Evolutionary conservation across 495 filamentous ascomycete genomes (phyloP), one percentile per base, ranked within the genome.

Genomic region (Penicillium cataractarum): DNA sequence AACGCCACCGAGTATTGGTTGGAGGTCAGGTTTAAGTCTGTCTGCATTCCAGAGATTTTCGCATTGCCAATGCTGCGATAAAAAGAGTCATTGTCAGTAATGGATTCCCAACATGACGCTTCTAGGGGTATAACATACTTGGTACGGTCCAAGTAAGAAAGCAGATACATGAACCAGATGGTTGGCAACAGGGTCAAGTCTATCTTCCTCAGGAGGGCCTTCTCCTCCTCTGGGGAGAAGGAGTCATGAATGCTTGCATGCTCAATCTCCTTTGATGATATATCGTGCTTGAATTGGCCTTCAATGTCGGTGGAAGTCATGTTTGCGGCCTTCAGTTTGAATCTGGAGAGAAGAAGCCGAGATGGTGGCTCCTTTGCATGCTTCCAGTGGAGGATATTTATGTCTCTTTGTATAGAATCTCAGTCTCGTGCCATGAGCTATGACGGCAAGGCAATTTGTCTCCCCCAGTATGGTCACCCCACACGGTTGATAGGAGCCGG

Each of bases 131-230:
- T 29, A 37, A 59, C 63, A 21, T 61, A 69, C 67, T 72, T 72
- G 13, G 80, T 83, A 33, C 82, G 68, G 58, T 84, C 83, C 55
- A 82, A 65, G 40, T 77, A 80, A 55, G 80, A 80, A 10, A 85
- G 66, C 57, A 82, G 76, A 54, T 84, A 83, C 79, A 83, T 82
- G 39, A 76, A 44, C 71, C 79, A 83, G 31, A 83, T 70, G 6
- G 72, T 75, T 37, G 79, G 79, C 74, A 85, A 74, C 35, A 85
- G 76, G 44, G 69, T 80, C 39, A 69, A 57, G 61, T 84, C 82
- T 15, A 85, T 71, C 70, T 84, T 85, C 48, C 67, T 72, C 27
- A 84, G 77, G 19, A 84, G 66, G 3, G 62, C 66, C 31, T 67
- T 67, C 57, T 74, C 69, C 49, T 70, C 69, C 37, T 68, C 65